Base-by-base conservation (phyloP, 2,329 filamentous ascomycete species). In the Nemania sp. region DNA sequence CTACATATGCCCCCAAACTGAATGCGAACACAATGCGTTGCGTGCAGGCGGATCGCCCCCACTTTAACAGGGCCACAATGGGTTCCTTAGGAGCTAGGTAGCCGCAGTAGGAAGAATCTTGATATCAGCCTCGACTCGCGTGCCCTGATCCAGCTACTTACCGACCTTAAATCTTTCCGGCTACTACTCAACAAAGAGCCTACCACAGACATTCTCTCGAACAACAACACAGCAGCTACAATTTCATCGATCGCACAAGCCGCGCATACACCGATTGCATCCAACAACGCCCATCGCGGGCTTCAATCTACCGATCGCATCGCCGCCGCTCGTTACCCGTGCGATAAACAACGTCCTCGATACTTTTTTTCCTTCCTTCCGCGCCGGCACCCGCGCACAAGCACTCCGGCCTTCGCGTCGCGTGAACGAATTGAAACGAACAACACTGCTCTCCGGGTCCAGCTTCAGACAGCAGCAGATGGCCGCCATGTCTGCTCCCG, bases 401-500 rank as follows among this genome's bases (percentile, higher is more conserved):
- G n/a, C n/a, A n/a, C n/a, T n/a, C n/a, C n/a, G n/a, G n/a, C n/a
- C n/a, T n/a, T n/a, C n/a, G n/a, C n/a, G n/a, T n/a, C n/a, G n/a
- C n/a, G n/a, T n/a, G n/a, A n/a, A n/a, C n/a, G n/a, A n/a, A n/a
- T n/a, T n/a, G n/a, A n/a, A n/a, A n/a, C n/a, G n/a, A n/a, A n/a
- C n/a, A n/a, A n/a, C n/a, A n/a, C n/a, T n/a, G n/a, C n/a, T n/a
- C n/a, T n/a, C n/a, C n/a, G n/a, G n/a, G n/a, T n/a, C n/a, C n/a
- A n/a, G n/a, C n/a, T n/a, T n/a, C n/a, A n/a, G n/a, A n/a, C n/a
- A n/a, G n/a, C n/a, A n/a, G n/a, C n/a, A n/a, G n/a, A n/a, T n/a
- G n/a, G 40, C 33, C n/a, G n/a, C 37, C 36, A 60, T 61, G 58
- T 61, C 58, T 49, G 52, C 46, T 19, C 56, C 53, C 24, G 44